phyloP scores from a whole-genome alignment of 2,329 filamentous ascomycete genomes.

The Fusarium graminum region DNA sequence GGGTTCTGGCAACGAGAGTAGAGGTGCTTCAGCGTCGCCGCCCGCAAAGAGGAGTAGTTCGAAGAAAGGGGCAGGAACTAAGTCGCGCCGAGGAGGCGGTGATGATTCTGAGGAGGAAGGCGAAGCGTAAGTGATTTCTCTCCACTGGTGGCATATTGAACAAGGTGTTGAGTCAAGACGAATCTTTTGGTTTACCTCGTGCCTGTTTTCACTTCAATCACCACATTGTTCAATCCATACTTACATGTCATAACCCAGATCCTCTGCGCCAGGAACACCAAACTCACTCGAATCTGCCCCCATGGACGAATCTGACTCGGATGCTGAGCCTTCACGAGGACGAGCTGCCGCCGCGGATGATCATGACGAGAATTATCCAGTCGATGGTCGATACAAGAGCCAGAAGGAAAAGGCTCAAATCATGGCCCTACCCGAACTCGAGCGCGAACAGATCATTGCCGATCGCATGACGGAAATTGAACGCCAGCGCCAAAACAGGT shows the following conservation, averaged over 20 bases:
- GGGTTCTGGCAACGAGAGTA: constrained; percentile 65
- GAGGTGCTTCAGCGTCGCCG: constrained; percentile 68
- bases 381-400: constrained; percentile 87
- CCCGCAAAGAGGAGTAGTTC: constrained; percentile 52
- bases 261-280: constrained; percentile 75
- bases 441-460: constrained; percentile 90
- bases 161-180: background rate
- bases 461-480: constrained; percentile 88
- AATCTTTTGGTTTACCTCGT: background rate
- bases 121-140: constrained; percentile 56
- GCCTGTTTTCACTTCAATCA: background rate
- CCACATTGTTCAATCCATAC: constrained; percentile 5
- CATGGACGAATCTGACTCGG: constrained; percentile 89
- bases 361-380: constrained; percentile 78
- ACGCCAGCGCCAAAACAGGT: constrained; percentile 82
- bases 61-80: constrained; percentile 57
- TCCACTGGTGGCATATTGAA: background rate
- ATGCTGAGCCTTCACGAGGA: constrained; percentile 61
- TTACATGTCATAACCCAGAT: constrained; percentile 63
- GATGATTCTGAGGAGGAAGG: constrained; percentile 74
- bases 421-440: constrained; percentile 87
- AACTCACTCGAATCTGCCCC: constrained; percentile 84
- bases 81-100: constrained; percentile 61
- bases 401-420: constrained; percentile 82
- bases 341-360: constrained; percentile 62